phyloP scores from a whole-genome alignment of 208 protist species.

The Trypanosoma avium region DNA sequence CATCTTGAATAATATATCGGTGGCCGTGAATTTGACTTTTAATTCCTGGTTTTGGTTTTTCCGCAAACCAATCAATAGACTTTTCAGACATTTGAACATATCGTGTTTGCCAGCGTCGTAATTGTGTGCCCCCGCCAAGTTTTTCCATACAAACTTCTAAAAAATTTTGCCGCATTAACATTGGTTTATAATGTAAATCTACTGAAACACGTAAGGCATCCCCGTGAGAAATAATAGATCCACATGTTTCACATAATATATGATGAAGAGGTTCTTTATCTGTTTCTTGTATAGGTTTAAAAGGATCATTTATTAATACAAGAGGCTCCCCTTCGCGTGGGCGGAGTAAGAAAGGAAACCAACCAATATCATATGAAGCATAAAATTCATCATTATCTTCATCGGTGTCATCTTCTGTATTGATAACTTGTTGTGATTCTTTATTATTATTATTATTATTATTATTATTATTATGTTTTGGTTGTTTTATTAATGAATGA shows the following conservation, averaged over 20 bases:
- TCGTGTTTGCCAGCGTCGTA: conserved; percentile 25
- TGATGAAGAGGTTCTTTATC: conserved; percentile 6
- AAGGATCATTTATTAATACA: conserved; percentile 10
- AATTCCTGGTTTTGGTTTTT: conserved; percentile 10
- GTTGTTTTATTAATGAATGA: not conserved
- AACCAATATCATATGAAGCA: conserved; percentile 14
- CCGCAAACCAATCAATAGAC: conserved; percentile 26
- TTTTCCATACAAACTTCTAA: conserved; percentile 27
- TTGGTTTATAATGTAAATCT: conserved; percentile 19
- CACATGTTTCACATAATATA: conserved; percentile 16
- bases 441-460: no score
- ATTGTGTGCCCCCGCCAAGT: conserved; percentile 16
- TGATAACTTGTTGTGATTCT: not conserved
- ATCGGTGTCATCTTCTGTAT: conserved; percentile 18
- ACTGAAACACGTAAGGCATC: conserved; percentile 21
- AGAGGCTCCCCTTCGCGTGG: conserved; percentile 14
- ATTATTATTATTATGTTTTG: no score
- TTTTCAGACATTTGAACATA: conserved; percentile 27
- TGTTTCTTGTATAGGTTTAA: not conserved
- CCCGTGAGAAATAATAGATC: not conserved
- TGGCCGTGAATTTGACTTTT: conserved; percentile 27
- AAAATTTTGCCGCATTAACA: conserved; percentile 6
- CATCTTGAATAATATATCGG: conserved; percentile 13
- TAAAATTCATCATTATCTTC: conserved; percentile 22
- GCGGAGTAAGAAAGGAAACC: conserved; percentile 25